Base-by-base conservation (phyloP, 371 early-diverging fungal species). In the Mucor velutinosus region DNA sequence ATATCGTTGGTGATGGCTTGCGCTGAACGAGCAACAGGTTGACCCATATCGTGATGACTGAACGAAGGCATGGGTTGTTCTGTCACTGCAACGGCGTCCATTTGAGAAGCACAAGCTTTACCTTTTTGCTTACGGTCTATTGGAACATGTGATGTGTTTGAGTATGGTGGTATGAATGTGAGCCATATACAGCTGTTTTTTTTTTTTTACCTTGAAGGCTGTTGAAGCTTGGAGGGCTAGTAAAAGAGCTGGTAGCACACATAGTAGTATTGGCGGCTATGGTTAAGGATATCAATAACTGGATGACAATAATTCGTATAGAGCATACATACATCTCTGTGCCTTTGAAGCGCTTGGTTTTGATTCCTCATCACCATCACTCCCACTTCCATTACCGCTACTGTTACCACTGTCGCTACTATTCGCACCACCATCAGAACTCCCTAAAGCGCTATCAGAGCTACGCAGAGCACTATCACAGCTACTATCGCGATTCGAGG, bases 1-100 rank as follows among this genome's bases (percentile, higher is more conserved):
- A 79, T 77, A 17, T 79, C 76, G 21, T 73, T 43, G 11, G 75
- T 65, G 23, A 79, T 79, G 0, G 70, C 71, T 49, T 73, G 67
- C 5, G 69, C 77, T 21, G 80, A 73, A 7, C 72, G 66, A 27
- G 71, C 30, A n/a, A 0, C 25, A 4, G 4, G 51, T 30, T 56
- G 59, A 6, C 30, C 7, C 7, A 32, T 17, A 25, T 1, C 51
- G 10, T 51, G 12, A 0, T 25, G 12, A 51, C 12, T 11, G 0
- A 30, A 47, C 17, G 10, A 25, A 23, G 15, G 11, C 17, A 27
- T 4, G 11, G 15, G 27, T 5, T 21, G 45, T 15, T 12, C 14
- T n/a, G 10, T 41, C 11, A 7, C 11, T n/a, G 23, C 23, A 29
- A 1, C n/a, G 1, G 3, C 55, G 30, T 32, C n/a, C 4, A n/a